Evolutionary conservation across 371 early-diverging fungal species (phyloP), one percentile per base, ranked within the genome.

Genomic region (Apophysomyces ossiformis): DNA sequence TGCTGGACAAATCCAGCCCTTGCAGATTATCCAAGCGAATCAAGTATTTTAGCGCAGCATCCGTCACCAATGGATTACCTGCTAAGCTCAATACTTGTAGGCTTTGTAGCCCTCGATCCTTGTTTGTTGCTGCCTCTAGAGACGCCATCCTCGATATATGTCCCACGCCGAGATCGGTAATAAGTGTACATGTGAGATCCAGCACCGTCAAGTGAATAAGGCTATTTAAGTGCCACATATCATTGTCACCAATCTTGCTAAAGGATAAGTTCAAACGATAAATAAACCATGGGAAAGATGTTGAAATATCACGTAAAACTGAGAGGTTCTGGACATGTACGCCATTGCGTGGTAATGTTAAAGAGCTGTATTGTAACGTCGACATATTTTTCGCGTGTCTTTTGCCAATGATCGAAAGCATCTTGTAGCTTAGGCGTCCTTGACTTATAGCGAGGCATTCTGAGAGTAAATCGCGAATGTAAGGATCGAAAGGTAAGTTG

Each of bases 401-500:
- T 13, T 5, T 32, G n/a, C 58, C 58, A 57, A 64, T 58, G 37
- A 36, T 45, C n/a, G 41, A 58, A 13, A 65, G 37, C 37, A 65
- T 37, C 9, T 65, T 58, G 36, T 58, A 16, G n/a, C 58, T 37
- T 21, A 43, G 60, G 11, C 60, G 66, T 46, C 59, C 60, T 15
- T 47, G 50, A 8, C 54, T 50, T 32, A 44, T 38, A 2, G 11
- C 16, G 60, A 11, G 12, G 41, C 50, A 59, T 12, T 58, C 66
- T 9, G 60, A 8, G 37, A 59, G 16, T 11, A 50, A 26, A 44
- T 65, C 66, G 26, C 35, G 45, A 12, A 65, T 37, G 41, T 45
- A 65, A 37, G 66, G 66, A 59, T 65, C 66, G 15, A 46, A 60
- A 12, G 66, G 66, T 15, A 65, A 47, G 7, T 8, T 16, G 38